Conservation (phyloP, 441 rosid species). For the Sinapis alba region DNA sequence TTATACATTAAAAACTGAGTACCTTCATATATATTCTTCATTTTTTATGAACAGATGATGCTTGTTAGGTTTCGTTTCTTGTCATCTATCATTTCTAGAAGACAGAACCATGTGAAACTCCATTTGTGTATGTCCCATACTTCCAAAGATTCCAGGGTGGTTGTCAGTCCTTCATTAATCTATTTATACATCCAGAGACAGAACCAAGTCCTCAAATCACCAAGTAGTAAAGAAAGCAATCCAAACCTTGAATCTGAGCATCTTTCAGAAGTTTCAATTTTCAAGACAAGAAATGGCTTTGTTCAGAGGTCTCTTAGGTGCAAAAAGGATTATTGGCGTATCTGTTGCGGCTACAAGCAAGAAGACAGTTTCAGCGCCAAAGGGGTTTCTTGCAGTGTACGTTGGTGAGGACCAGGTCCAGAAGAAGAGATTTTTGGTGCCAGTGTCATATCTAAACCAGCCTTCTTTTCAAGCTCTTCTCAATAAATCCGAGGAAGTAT, state of each 20-base stretch:
- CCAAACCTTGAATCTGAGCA: background rate
- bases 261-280: background rate
- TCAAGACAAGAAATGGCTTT: background rate
- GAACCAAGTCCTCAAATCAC: conserved; percentile 3
- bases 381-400: conserved; percentile 31
- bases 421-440: conserved; percentile 29
- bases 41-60: background rate
- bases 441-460: conserved; percentile 22
- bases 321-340: background rate
- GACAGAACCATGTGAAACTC: conserved; percentile 17
- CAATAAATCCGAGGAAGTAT: conserved; percentile 19
- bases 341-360: background rate
- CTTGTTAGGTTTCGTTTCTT: background rate
- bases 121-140: background rate
- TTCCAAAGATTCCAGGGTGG: background rate
- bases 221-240: background rate
- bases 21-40: background rate
- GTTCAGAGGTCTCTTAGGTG: background rate
- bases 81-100: conserved; percentile 3
- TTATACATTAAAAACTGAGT: background rate
- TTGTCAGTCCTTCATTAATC: background rate
- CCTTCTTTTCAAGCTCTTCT: conserved; percentile 29
- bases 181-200: conserved; percentile 22
- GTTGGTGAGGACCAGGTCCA: conserved; percentile 9
- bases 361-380: background rate